phyloP scores from a whole-genome alignment of 257 asterid genomes.

The Solanum tarijense region DNA sequence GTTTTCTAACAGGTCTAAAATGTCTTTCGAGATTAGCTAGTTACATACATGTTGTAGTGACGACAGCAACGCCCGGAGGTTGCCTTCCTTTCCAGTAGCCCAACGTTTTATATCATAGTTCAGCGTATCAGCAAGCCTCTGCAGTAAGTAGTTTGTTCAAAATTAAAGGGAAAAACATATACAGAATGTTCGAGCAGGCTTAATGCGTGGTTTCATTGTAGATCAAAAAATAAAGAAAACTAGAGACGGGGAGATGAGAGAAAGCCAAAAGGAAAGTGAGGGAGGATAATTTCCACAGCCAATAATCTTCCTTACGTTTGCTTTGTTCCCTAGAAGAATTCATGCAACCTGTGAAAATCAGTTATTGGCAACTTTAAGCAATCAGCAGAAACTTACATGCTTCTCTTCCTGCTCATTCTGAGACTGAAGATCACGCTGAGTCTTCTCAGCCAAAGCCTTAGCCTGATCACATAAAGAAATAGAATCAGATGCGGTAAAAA shows the following conservation, averaged over 20 bases:
- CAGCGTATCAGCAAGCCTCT: slow-evolving; percentile 68
- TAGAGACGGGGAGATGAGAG: background rate
- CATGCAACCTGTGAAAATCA: background rate
- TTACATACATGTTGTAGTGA: slow-evolving; percentile 59
- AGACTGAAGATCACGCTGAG: slow-evolving; percentile 71
- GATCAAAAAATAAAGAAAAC: background rate
- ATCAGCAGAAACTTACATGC: slow-evolving; percentile 42
- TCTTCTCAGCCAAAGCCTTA: slow-evolving; percentile 80
- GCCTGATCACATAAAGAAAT: slow-evolving; percentile 41
- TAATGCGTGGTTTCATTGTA: background rate
- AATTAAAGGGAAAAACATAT: background rate
- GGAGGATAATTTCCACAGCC: background rate
- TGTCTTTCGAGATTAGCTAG: background rate
- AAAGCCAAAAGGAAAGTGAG: background rate
- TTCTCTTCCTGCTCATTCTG: slow-evolving; percentile 83
- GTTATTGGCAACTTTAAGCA: background rate
- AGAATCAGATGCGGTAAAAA: background rate
- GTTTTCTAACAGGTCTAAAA: background rate
- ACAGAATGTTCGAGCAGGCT: background rate
- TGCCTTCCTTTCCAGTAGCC: slow-evolving; percentile 93
- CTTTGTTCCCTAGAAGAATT: background rate
- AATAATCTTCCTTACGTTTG: background rate
- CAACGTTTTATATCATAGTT: slow-evolving; percentile 65
- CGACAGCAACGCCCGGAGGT: slow-evolving; percentile 81
- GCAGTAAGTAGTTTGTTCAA: slow-evolving; percentile 16